phyloP scores from a whole-genome alignment of 108 stramenopile species.

The Epipyxis sp. region DNA sequence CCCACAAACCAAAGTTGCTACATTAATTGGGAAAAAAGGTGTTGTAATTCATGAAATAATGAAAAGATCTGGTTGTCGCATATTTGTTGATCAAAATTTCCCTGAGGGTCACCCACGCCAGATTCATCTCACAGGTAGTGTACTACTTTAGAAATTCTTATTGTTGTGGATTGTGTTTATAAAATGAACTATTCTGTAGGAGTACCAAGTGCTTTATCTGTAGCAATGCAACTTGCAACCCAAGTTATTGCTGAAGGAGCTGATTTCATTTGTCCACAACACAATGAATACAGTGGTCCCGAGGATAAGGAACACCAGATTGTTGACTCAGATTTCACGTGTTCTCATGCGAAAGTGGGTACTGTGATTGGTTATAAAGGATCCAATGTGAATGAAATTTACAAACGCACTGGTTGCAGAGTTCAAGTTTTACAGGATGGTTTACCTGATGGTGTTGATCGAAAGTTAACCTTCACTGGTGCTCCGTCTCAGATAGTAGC shows the following conservation, averaged over 20 bases:
- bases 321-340: neutral
- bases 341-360: slow-evolving; percentile 16
- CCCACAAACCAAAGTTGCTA: slow-evolving; percentile 6
- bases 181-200: too few species aligned
- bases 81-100: slow-evolving; percentile 29
- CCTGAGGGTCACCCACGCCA: slow-evolving; percentile 26
- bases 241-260: slow-evolving; percentile 13
- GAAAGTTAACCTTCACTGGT: neutral
- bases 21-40: slow-evolving; percentile 29
- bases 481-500: neutral
- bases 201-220: neutral
- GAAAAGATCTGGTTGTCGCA: neutral
- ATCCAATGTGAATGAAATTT: slow-evolving; percentile 11
- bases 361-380: slow-evolving; percentile 23
- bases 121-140: slow-evolving; percentile 8
- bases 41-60: slow-evolving; percentile 31
- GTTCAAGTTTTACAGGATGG: slow-evolving; percentile 24
- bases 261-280: neutral
- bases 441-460: neutral
- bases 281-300: slow-evolving; percentile 7
- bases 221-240: neutral
- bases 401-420: neutral
- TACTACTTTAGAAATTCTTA: too few species aligned
- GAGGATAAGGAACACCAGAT: too few species aligned
- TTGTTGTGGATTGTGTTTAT: slow-evolving; percentile 1